Evolutionary conservation across 2,329 filamentous ascomycete species (phyloP).

Genomic region (Thielaviopsis euricoi): DNA sequence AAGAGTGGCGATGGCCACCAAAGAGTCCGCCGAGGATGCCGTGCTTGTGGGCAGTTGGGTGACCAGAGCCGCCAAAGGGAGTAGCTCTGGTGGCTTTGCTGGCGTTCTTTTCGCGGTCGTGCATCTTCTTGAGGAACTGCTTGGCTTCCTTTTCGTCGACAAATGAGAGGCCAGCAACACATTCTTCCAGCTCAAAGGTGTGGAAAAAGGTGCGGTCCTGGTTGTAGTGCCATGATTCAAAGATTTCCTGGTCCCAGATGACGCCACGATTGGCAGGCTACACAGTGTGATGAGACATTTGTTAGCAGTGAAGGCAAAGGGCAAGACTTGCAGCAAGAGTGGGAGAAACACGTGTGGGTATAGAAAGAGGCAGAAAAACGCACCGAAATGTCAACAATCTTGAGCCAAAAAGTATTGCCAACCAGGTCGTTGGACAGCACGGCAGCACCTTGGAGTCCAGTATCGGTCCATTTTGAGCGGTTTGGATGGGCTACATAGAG

Average conservation of each 20-base stretch:
- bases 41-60: constrained; percentile 22
- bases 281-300: constrained; percentile 4
- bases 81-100: constrained; percentile 71
- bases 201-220: constrained; percentile 97
- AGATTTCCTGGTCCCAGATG: constrained; percentile 96
- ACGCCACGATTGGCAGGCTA: constrained; percentile 67
- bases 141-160: constrained; percentile 95
- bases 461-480: constrained; percentile 77
- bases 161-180: constrained; percentile 78
- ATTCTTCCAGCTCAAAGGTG: constrained; percentile 89
- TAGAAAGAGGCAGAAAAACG: constrained; percentile 19
- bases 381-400: constrained; percentile 92
- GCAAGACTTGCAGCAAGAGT: background rate
- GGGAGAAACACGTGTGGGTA: constrained; percentile 3
- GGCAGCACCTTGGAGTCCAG: constrained; percentile 77
- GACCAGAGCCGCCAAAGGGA: constrained; percentile 45
- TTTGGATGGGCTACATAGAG: constrained; percentile 89
- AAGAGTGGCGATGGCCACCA: constrained; percentile 41
- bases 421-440: constrained; percentile 89
- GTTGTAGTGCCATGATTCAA: constrained; percentile 87
- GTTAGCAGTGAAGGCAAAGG: constrained; percentile 10
- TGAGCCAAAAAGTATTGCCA: constrained; percentile 92
- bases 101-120: constrained; percentile 88
- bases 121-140: constrained; percentile 94
- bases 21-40: constrained; percentile 43